phyloP scores from a whole-genome alignment of 495 filamentous ascomycete genomes.

The Aspergillus sclerotioniger region DNA sequence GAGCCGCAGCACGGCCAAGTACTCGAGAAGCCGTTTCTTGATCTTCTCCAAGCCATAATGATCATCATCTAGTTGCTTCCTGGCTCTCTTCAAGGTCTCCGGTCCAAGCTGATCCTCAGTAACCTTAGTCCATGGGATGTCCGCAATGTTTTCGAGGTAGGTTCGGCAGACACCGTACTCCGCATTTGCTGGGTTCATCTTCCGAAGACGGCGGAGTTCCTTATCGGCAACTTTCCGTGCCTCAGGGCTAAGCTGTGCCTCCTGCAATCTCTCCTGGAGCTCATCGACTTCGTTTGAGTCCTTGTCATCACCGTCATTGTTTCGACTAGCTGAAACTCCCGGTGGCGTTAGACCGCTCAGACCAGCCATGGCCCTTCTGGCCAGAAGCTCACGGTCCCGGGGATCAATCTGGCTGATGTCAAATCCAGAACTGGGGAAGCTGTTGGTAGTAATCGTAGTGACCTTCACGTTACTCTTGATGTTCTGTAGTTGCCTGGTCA shows the following conservation, averaged over 20 bases:
- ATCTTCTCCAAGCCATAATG: constrained; percentile 97
- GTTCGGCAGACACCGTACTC: constrained; percentile 91
- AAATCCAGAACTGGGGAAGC: constrained; percentile 51
- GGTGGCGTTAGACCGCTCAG: constrained; percentile 53
- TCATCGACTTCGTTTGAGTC: constrained; percentile 87
- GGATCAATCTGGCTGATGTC: constrained; percentile 54
- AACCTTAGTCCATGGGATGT: constrained; percentile 87
- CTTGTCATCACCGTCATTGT: constrained; percentile 60
- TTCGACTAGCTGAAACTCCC: constrained; percentile 45
- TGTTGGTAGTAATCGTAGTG: constrained; percentile 63
- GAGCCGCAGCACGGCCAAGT: constrained; percentile 89
- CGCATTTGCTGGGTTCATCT: constrained; percentile 92
- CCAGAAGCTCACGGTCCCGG: constrained; percentile 52
- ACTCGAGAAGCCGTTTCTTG: constrained; percentile 94
- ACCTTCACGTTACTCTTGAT: constrained; percentile 82
- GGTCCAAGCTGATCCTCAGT: constrained; percentile 87
- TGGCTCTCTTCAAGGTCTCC: constrained; percentile 72
- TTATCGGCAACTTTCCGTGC: constrained; percentile 84
- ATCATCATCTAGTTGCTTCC: constrained; percentile 91
- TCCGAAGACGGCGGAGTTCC: constrained; percentile 83
- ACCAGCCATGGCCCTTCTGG: constrained; percentile 48
- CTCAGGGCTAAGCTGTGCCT: constrained; percentile 71
- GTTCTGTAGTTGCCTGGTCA: constrained; percentile 72
- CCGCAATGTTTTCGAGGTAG: constrained; percentile 92
- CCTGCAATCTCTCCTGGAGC: constrained; percentile 79